A percentile compares a stretch with the other conserved stretches of the same genome.
phyloP scores from a whole-genome alignment of 441 rosid genomes.

The Cnidoscolus chayamansa region DNA sequence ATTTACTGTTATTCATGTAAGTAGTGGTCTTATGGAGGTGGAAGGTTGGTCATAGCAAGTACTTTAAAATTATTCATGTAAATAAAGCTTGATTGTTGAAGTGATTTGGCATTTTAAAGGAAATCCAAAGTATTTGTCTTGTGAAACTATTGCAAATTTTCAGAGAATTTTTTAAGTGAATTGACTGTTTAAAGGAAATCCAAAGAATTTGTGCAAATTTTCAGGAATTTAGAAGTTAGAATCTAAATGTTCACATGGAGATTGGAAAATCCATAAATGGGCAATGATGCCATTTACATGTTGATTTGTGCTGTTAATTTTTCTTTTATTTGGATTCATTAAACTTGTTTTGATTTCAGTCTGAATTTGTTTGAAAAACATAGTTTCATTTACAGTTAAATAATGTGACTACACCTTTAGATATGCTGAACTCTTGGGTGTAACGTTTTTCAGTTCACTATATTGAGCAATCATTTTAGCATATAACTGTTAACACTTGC shows the following conservation, averaged over 20 bases:
- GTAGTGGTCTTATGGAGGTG: neutral
- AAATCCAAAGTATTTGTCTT: neutral
- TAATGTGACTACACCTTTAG: neutral
- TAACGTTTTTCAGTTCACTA: neutral
- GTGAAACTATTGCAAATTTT: too few species aligned
- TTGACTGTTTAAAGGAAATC: too few species aligned
- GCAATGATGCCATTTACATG: neutral
- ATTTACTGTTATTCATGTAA: neutral
- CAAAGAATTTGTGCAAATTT: too few species aligned
- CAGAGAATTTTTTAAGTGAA: too few species aligned
- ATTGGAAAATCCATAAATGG: neutral
- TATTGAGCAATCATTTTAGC: constrained; percentile 14
- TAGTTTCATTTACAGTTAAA: neutral
- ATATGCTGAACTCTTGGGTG: neutral
- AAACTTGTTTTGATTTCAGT: neutral
- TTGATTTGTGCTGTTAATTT: neutral
- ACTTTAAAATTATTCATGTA: neutral
- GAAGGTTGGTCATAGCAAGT: neutral
- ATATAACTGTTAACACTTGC: neutral
- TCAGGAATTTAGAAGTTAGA: too few species aligned
- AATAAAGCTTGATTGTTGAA: neutral
- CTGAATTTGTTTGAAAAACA: constrained; percentile 7
- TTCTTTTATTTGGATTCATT: neutral
- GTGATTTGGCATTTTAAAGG: neutral
- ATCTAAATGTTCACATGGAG: neutral